Base-by-base conservation (phyloP, 176 grass and related monocot species). In the Pontederia paniculata region DNA sequence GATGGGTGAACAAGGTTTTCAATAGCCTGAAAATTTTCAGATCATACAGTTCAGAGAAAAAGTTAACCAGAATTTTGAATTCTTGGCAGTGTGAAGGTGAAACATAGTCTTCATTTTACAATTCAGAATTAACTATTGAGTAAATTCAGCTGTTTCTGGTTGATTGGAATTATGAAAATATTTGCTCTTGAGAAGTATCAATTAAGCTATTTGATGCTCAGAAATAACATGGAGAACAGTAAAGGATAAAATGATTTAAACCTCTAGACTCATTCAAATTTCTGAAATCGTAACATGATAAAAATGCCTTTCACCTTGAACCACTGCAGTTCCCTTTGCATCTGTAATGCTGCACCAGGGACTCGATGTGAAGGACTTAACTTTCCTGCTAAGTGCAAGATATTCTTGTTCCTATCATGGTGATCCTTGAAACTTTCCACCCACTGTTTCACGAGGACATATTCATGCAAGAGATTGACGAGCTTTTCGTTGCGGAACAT, bases 301-400 rank as follows among this genome's bases (percentile, higher is more conserved):
- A 17, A 0, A n/a, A 63, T n/a, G 1, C 17, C 19, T 17, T 16
- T 17, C 8, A 68, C 65, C 65, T 54, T 54, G 21, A 41, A 68
- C 65, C 65, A 68, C 49, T 42, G 20, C 4, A 68, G 5, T 52
- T 68, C 65, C 6, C 23, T 48, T 18, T 68, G 65, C 48, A 68
- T 68, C 9, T 14, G 44, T 41, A 44, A n/a, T 41, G 65, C 49
- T 16, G 65, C 19, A 68, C 48, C 17, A 37, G 18, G 15, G 44
- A 68, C 50, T 43, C 9, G 18, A 17, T 23, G 12, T 54, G 18
- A 21, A 42, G 49, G 14, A n/a, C 50, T 23, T 54, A 68, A 41
- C 19, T 55, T 68, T 13, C 50, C 65, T 10, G 22, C 47, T 7
- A 54, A 17, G 21, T 68, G 65, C 13, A 55, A 19, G 48, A 68